Evolutionary conservation across 805 yeast genomes (phyloP), one percentile per base, ranked within the genome.

Genomic region (Ogataea neopini): DNA sequence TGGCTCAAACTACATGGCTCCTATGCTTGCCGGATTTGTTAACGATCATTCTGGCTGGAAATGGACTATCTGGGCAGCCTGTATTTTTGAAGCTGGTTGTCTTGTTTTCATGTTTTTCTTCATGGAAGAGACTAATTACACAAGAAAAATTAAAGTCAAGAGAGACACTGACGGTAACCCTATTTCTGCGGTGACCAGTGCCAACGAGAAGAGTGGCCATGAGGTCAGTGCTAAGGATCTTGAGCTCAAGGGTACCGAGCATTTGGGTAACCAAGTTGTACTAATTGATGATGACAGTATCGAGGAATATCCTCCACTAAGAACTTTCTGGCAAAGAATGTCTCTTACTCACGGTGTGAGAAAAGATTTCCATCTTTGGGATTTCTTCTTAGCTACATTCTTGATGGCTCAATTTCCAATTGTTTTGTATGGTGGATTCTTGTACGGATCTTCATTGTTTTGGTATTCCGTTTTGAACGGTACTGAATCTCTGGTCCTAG

Each of bases 381-480:
- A 56, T 32, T 55, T 57, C 35, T 53, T 69, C 49, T 51, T 59
- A 43, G 76, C 71, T 25, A 75, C 76, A 2, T 66, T 70, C 50
- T 59, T 61, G 36, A 70, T 74, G 72, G 62, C 69, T 3, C 69
- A 69, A 39, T 70, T 75, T 47, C 85, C 87, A 2, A 70, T 76
- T 13, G 80, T 83, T 3, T 58, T 80, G n/a, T 83, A 80, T 73
- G 73, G 79, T n/a, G 85, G 85, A 0, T 69, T 79, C 52, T 62
- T 73, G 15, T 77, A 77, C 51, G 83, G 83, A 8, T 60, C 73
- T 5, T 69, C 77, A 3, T 63, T 77, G 19, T 70, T 72, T 45
- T 76, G 77, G 76, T 76, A 74, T 58, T 68, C 74, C 39, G 67
- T 78, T 41, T 63, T 76, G 48, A 77, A 76, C 48, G 81, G 72